Conservation (phyloP, 768 basidiomycete species). For the Lactarius hatsudake region DNA sequence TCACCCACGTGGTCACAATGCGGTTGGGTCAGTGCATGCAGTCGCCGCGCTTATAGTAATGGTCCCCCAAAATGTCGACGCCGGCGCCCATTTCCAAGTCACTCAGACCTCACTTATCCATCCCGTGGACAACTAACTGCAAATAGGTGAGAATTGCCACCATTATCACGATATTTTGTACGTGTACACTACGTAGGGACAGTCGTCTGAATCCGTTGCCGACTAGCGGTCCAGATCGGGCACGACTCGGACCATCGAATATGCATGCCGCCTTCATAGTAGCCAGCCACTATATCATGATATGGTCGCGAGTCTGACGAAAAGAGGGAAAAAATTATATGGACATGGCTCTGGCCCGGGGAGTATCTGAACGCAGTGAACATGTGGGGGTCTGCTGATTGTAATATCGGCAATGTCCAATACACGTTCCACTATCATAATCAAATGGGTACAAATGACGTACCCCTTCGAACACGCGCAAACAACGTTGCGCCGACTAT, state of each 20-base stretch:
- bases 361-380: not conserved
- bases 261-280: not conserved
- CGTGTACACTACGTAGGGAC: not conserved
- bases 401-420: slow-evolving; percentile 3
- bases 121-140: not conserved
- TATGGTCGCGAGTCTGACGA: not conserved
- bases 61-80: not conserved
- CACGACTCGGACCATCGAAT: too few relatives aligned
- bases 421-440: not conserved
- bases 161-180: not conserved
- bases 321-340: not conserved
- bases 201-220: not conserved
- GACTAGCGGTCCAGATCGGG: not conserved
- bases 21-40: not conserved
- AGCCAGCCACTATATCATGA: not conserved
- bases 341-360: not conserved
- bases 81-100: not conserved
- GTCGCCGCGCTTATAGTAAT: not conserved
- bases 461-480: not conserved
- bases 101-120: not conserved
- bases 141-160: not conserved
- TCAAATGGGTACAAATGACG: not conserved
- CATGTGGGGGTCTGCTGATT: not conserved
- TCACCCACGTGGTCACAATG: not conserved
- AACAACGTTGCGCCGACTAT: not conserved